Percentiles rank a stretch among this genome's conserved stretches.
phyloP scores from a whole-genome alignment of 805 yeast genomes.

The Starmerella stigmatis region DNA sequence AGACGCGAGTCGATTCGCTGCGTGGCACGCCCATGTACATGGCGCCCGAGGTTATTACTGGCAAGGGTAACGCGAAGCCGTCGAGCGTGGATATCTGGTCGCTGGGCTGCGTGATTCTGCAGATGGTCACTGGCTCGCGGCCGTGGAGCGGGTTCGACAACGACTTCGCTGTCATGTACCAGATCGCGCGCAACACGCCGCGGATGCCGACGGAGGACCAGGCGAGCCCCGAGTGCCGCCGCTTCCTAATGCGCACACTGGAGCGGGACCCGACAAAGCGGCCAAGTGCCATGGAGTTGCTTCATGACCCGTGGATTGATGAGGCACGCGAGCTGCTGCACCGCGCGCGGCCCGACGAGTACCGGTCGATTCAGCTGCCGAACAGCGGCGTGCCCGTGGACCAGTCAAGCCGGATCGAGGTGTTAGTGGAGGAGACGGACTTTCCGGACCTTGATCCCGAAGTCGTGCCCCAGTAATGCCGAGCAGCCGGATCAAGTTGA shows the following conservation, averaged over 20 bases:
- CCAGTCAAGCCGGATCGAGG: background rate
- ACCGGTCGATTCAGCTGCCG: constrained; percentile 2
- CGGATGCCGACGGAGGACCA: constrained; percentile 72
- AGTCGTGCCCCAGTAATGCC: no score
- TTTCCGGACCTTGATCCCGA: background rate
- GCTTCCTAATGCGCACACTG: constrained; percentile 63
- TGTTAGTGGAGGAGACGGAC: background rate
- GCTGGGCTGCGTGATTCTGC: constrained; percentile 86
- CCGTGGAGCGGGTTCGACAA: constrained; percentile 96
- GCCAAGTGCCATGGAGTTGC: constrained; percentile 70
- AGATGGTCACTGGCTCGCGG: constrained; percentile 91
- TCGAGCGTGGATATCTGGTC: constrained; percentile 91
- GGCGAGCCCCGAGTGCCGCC: constrained; percentile 59
- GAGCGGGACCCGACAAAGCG: constrained; percentile 74
- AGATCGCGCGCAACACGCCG: constrained; percentile 90
- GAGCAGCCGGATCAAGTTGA: no score
- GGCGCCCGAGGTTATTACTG: constrained; percentile 95
- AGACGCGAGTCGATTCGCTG: constrained; percentile 31
- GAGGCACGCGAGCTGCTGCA: constrained; percentile 19
- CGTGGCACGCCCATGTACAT: constrained; percentile 98
- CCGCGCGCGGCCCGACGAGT: constrained; percentile 4
- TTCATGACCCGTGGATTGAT: constrained; percentile 35
- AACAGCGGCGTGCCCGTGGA: background rate
- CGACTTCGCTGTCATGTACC: constrained; percentile 98
- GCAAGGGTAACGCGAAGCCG: constrained; percentile 37